These are phyloP conservation scores for Camellia japonica DNA, from an alignment of 148 eudicot genomes.

Conservation along the genomic window DNA sequence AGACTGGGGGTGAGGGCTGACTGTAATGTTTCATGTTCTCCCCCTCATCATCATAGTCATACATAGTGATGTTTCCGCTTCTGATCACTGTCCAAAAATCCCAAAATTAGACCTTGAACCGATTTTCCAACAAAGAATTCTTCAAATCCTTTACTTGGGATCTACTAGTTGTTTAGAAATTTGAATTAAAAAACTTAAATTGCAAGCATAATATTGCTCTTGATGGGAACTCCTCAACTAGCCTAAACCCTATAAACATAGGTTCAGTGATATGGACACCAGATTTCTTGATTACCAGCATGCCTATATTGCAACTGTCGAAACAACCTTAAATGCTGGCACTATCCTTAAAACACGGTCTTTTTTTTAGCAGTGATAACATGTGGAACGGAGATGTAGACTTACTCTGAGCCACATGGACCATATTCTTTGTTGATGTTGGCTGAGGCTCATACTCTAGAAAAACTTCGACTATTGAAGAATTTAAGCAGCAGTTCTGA, in stretches of 20 bases:
- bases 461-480: conserved; percentile 23
- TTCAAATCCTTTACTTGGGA: no score
- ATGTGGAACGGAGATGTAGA: conserved; percentile 2
- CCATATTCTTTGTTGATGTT: conserved; percentile 32
- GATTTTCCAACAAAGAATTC: background rate
- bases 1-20: conserved; percentile 43
- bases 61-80: conserved; percentile 50
- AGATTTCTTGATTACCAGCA: no score
- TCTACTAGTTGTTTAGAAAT: no score
- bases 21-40: conserved; percentile 51
- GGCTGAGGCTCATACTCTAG: conserved; percentile 41
- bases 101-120: background rate
- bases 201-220: no score
- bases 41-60: conserved; percentile 35
- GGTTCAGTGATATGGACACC: no score
- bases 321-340: no score
- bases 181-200: no score
- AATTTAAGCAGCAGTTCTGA: conserved; percentile 40
- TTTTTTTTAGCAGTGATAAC: background rate
- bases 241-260: no score
- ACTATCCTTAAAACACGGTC: no score
- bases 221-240: no score
- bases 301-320: no score
- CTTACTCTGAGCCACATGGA: conserved; percentile 40
- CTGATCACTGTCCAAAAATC: conserved; percentile 42